Conservation (phyloP, 257 asterid genomes). For the Anisodus tanguticus region DNA sequence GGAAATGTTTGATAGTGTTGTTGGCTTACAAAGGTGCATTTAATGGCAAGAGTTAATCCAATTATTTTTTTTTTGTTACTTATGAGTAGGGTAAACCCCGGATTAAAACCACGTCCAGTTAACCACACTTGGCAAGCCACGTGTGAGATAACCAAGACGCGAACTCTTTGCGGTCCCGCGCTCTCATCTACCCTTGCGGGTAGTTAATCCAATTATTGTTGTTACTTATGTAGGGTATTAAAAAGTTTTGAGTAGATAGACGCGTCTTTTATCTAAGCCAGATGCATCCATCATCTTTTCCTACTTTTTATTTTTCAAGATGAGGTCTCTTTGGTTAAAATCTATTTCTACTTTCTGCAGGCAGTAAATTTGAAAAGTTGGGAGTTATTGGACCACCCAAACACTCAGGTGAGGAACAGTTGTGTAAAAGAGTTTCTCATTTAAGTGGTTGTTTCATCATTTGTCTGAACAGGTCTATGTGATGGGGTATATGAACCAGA, state of each 20-base stretch:
- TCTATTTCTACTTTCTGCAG: constrained; percentile 58
- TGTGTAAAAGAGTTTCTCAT: not conserved
- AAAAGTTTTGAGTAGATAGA: not conserved
- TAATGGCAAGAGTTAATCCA: not conserved
- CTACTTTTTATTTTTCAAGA: not conserved
- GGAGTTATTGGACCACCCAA: constrained; percentile 74
- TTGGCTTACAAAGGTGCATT: not conserved
- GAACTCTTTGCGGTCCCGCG: too few relatives aligned
- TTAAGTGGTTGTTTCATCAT: constrained; percentile 26
- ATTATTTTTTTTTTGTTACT: not conserved
- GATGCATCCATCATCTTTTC: constrained; percentile 4
- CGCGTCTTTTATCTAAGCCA: not conserved
- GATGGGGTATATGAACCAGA: constrained; percentile 47
- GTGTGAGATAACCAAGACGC: too few relatives aligned
- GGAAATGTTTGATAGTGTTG: not conserved
- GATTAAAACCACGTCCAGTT: too few relatives aligned
- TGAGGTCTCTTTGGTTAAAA: constrained; percentile 23
- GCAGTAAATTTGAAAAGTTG: constrained; percentile 91
- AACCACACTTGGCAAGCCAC: too few relatives aligned
- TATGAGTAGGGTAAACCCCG: not conserved
- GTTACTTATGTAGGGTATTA: not conserved
- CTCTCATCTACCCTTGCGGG: too few relatives aligned
- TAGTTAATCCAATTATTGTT: not conserved
- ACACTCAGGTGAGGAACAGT: constrained; percentile 60
- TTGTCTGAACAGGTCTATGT: constrained; percentile 31